Evolutionary conservation across 345 rosid species (phyloP).

Genomic region (Salix exigua): DNA sequence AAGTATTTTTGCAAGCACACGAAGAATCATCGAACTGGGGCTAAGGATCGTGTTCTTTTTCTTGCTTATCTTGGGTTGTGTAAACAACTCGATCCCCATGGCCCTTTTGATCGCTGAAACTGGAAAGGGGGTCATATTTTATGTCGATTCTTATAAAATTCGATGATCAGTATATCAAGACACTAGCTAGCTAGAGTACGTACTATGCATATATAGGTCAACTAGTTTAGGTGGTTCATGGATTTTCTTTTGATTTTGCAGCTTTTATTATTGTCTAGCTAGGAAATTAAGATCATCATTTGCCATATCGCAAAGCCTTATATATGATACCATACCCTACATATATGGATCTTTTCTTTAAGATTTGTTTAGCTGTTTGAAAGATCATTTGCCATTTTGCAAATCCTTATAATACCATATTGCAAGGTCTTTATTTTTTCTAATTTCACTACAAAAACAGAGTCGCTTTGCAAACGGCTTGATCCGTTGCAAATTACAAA

Average conservation of each 20-base stretch:
- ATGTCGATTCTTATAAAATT: background rate
- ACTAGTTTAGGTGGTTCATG: background rate
- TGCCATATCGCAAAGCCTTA: background rate
- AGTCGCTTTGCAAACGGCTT: too few relatives aligned
- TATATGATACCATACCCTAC: background rate
- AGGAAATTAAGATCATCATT: background rate
- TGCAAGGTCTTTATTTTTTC: background rate
- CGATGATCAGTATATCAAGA: background rate
- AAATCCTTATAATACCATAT: background rate
- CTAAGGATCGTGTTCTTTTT: slow-evolving; percentile 76
- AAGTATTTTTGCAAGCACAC: slow-evolving; percentile 88
- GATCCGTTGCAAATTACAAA: too few relatives aligned
- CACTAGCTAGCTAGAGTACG: background rate
- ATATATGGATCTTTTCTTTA: background rate
- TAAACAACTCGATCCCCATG: slow-evolving; percentile 59
- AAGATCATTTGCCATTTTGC: background rate
- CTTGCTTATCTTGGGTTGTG: slow-evolving; percentile 58
- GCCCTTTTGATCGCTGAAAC: slow-evolving; percentile 35
- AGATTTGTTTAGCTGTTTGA: background rate
- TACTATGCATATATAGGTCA: background rate
- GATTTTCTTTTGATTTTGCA: background rate
- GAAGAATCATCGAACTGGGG: slow-evolving; percentile 69
- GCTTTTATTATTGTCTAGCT: background rate
- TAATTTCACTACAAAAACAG: too few relatives aligned
- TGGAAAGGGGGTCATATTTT: background rate